These are phyloP conservation scores for Favolaschia claudopus DNA, from an alignment of 768 basidiomycete genomes.

Conservation along the genomic window DNA sequence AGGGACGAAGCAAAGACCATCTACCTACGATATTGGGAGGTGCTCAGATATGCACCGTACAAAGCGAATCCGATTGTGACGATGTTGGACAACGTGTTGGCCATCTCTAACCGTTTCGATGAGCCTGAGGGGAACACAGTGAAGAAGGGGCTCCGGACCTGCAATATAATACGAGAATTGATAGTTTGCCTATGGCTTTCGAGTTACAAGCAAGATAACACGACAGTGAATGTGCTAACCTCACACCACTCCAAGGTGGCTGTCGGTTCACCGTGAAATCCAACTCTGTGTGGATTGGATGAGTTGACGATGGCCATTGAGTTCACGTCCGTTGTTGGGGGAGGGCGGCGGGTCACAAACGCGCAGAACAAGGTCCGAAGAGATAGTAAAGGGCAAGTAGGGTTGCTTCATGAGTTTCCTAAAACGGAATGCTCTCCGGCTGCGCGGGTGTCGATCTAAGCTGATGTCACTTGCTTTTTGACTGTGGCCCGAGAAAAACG, in stretches of 20 bases:
- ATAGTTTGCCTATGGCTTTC: conserved; percentile 69
- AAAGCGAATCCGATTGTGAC: conserved; percentile 63
- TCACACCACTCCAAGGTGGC: conserved; percentile 82
- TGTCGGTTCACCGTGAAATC: conserved; percentile 71
- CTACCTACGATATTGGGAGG: conserved; percentile 6
- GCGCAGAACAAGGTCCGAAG: too few species aligned
- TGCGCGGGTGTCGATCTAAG: too few species aligned
- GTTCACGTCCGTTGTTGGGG: too few species aligned
- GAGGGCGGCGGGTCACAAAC: background rate
- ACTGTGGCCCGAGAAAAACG: too few species aligned
- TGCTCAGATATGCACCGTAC: conserved; percentile 47
- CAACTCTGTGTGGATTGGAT: conserved; percentile 43
- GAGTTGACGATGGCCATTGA: conserved; percentile 46
- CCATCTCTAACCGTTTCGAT: conserved; percentile 55
- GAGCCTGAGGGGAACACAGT: background rate
- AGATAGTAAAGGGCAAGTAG: too few species aligned
- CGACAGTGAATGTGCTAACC: conserved; percentile 37
- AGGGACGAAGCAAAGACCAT: background rate
- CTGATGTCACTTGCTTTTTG: too few species aligned
- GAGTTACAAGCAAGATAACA: background rate
- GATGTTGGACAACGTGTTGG: conserved; percentile 78
- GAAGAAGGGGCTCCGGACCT: background rate
- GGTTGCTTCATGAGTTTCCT: too few species aligned
- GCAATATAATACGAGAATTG: conserved; percentile 81
- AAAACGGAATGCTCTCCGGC: too few species aligned